Evolutionary conservation across 2,329 filamentous ascomycete species (phyloP).

Genomic region (Colletotrichum cordylinicola): DNA sequence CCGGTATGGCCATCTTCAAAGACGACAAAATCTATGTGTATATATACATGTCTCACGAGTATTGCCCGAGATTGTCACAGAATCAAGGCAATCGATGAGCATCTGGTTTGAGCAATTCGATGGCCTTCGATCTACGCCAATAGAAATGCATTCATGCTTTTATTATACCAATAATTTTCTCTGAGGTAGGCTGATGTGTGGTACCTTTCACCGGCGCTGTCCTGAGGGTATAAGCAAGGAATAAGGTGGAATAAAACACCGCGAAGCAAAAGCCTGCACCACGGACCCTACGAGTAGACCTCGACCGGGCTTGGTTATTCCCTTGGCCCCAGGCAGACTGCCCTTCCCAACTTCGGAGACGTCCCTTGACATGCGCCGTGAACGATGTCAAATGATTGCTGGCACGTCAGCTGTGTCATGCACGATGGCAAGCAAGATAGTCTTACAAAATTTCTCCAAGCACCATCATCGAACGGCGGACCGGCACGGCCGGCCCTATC

Average conservation of each 20-base stretch:
- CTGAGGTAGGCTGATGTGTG: no score
- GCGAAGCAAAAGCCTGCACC: not conserved
- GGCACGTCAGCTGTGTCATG: not conserved
- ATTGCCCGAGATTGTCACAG: no score
- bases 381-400: not conserved
- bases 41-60: no score
- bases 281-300: not conserved
- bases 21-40: no score
- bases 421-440: not conserved
- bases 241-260: not conserved
- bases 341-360: not conserved
- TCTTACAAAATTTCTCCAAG: not conserved
- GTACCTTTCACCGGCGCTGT: not conserved
- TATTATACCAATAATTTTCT: no score
- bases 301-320: not conserved
- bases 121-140: not conserved
- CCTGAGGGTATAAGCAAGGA: not conserved
- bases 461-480: accelerated
- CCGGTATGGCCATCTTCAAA: no score
- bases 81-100: no score
- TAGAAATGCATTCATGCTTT: not conserved
- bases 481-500: not conserved
- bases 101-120: no score
- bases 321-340: not conserved
- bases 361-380: not conserved